Evolutionary conservation across 176 grass and related monocot species (phyloP), one percentile per base, ranked within the genome.

Genomic region (Rhynchospora breviuscula): DNA sequence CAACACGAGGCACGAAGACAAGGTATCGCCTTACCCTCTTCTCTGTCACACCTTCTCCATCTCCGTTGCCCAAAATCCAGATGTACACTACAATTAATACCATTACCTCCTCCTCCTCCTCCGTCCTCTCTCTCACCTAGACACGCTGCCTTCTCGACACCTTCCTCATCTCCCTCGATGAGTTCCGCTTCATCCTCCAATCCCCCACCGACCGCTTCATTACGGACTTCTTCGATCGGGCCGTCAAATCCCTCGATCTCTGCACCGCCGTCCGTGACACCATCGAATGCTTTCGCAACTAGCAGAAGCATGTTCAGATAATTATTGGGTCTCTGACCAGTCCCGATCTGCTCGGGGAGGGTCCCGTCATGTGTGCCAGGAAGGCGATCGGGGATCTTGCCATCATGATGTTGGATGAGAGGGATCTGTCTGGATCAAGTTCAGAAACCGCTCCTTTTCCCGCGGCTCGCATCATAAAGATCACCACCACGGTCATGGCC

Each of bases 361-460:
- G 85, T 77, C 96, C 92, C 47, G 85, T 95, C 79, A 89, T 91
- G 53, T 91, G 93, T 43, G 92, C 96, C 1, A 87, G 96, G 70
- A 99, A 95, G 85, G 93, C 96, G 7, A 86, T 99, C 29, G 93
- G 89, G 7, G 96, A 99, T 83, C 91, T 99, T 58, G 91, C 96
- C 65, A 88, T 99, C 72, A 93, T 99, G 86, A 93, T 99, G 93
- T 89, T 99, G 82, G 89, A 95, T 58, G 96, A 99, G 79, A 90
- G 88, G 88, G 93, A 93, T 81, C 63, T 82, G 21, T 45, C 83
- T 8, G 66, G 33, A 29, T 67, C 57, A 18, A 86, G 79, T 3
- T 78, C 49, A 87, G 96, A 15, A 99, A 93, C 59, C 91, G 91
- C 19, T 99, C 96, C 59, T 99, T 99, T 45, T 90, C 90, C 7